phyloP scores from a whole-genome alignment of 2,329 filamentous ascomycete species.

The Cytospora mali region DNA sequence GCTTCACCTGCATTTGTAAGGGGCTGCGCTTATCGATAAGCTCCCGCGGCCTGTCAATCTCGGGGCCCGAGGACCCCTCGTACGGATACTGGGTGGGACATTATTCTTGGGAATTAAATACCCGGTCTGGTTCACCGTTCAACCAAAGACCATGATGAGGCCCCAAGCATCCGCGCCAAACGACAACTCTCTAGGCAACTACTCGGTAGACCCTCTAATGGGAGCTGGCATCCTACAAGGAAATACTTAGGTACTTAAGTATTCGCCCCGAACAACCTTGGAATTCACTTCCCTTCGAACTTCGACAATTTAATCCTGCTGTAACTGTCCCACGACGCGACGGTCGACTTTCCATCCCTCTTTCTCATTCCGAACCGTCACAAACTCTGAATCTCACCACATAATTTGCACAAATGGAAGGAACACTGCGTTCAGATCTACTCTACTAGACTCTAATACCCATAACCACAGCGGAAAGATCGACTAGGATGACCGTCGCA shows the following conservation, averaged over 20 bases:
- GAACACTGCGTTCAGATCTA: not conserved
- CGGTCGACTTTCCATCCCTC: constrained; percentile 3
- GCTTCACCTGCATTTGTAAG: not conserved
- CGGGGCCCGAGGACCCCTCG: constrained; percentile 22
- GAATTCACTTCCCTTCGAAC: not conserved
- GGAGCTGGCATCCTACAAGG: not conserved
- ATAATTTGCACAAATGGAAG: constrained; percentile 6
- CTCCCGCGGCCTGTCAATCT: constrained; percentile 4
- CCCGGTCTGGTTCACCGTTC: not conserved
- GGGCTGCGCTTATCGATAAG: constrained; percentile 23
- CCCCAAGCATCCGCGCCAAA: not conserved
- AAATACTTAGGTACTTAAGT: not conserved
- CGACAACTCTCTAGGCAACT: not conserved
- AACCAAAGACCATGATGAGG: not conserved
- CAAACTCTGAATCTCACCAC: not conserved
- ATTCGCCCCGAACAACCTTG: too few relatives aligned
- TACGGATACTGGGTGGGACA: constrained; percentile 1
- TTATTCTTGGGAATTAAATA: constrained; percentile 17
- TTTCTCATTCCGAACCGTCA: not conserved
- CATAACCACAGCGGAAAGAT: not conserved
- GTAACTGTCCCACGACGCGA: constrained; percentile 1
- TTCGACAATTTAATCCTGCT: not conserved
- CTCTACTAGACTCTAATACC: not conserved
- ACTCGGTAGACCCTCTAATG: not conserved
- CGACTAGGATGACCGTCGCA: constrained; percentile 13